Evolutionary conservation across 768 basidiomycete genomes (phyloP).

Genomic region (Auricularia sp.): DNA sequence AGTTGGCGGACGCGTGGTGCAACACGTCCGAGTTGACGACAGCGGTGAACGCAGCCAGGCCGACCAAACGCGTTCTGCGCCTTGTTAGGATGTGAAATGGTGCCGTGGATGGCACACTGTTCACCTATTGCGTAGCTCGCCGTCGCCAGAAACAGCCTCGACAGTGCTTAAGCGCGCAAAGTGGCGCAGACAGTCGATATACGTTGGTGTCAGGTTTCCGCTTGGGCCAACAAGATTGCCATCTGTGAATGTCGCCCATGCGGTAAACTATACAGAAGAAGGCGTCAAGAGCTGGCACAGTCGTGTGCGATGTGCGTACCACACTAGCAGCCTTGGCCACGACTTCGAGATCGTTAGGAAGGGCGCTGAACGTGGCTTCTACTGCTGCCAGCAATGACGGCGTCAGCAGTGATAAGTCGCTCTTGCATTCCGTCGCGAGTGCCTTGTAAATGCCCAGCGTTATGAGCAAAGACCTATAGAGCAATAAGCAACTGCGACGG

Average conservation of each 20-base stretch:
- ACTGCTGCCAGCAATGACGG: slow-evolving; percentile 59
- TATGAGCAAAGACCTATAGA: slow-evolving; percentile 60
- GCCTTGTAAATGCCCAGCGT: slow-evolving; percentile 75
- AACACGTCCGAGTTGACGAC: slow-evolving; percentile 79
- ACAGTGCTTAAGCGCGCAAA: slow-evolving; percentile 55
- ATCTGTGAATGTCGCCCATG: slow-evolving; percentile 88
- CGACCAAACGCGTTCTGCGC: slow-evolving; percentile 70
- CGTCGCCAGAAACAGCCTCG: slow-evolving; percentile 41
- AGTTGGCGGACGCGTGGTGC: slow-evolving; percentile 62
- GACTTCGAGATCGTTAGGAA: slow-evolving; percentile 56
- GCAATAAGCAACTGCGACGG: not conserved
- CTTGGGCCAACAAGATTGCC: slow-evolving; percentile 77
- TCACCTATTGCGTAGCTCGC: slow-evolving; percentile 68
- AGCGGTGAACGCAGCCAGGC: slow-evolving; percentile 71
- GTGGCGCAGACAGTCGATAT: slow-evolving; percentile 53
- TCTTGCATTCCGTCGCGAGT: slow-evolving; percentile 77
- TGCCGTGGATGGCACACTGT: slow-evolving; percentile 4
- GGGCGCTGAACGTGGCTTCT: slow-evolving; percentile 38
- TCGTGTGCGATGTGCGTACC: slow-evolving; percentile 35
- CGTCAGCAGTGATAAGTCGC: slow-evolving; percentile 69
- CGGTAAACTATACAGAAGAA: slow-evolving; percentile 54
- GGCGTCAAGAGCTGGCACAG: not conserved
- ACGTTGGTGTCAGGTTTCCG: slow-evolving; percentile 54
- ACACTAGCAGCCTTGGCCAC: slow-evolving; percentile 69
- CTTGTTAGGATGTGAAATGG: slow-evolving; percentile 2